phyloP scores from a whole-genome alignment of 2,329 filamentous ascomycete species.

The Ophiosphaerella herpotricha region DNA sequence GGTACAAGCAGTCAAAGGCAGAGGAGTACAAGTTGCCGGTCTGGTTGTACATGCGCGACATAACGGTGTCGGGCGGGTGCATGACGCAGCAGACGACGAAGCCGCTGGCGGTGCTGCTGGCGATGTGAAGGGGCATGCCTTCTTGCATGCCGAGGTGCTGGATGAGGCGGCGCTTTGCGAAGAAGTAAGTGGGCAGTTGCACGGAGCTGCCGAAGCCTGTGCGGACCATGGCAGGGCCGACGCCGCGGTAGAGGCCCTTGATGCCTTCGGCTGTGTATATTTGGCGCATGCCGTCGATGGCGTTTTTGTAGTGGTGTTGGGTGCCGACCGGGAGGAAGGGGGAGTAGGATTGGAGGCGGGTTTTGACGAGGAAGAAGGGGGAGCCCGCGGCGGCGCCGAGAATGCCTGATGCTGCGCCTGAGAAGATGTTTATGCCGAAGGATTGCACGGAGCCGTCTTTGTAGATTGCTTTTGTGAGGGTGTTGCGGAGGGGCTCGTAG shows the following conservation, averaged over 20 bases:
- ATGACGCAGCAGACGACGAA: constrained; percentile 98
- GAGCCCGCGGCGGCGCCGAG: constrained; percentile 91
- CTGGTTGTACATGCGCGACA: constrained; percentile 99
- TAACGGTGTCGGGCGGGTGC: constrained; percentile 98
- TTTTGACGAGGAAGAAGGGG: constrained; percentile 98
- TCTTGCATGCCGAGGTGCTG: constrained; percentile 88
- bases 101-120: constrained; percentile 85
- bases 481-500: constrained; percentile 89
- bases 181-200: constrained; percentile 96
- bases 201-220: constrained; percentile 96
- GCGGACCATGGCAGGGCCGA: constrained; percentile 90
- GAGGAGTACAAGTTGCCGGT: constrained; percentile 95
- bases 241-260: constrained; percentile 83
- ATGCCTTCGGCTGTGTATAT: constrained; percentile 81
- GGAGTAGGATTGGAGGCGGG: constrained; percentile 89
- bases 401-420: constrained; percentile 85
- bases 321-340: constrained; percentile 92
- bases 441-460: constrained; percentile 76
- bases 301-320: constrained; percentile 91
- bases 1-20: constrained; percentile 87
- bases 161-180: constrained; percentile 85
- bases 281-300: constrained; percentile 77
- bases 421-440: constrained; percentile 89
- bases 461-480: constrained; percentile 71
- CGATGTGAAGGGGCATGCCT: constrained; percentile 83